Evolutionary conservation across 768 basidiomycete species (phyloP), one percentile per base, ranked within the genome.

Genomic region (Candolleomyces efflorescens): DNA sequence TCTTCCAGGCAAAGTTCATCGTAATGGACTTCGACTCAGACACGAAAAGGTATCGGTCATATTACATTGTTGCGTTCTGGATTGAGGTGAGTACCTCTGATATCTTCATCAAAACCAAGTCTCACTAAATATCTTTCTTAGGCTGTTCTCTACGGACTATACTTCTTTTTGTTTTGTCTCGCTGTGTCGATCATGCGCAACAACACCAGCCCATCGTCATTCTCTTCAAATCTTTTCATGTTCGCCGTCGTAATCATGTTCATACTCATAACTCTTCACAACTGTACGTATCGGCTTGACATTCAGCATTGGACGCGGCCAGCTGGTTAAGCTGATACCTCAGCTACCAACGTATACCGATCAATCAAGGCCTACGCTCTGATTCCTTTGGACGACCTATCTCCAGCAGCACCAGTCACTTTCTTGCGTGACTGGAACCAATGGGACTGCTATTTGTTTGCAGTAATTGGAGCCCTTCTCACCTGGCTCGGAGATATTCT

Each of bases 401-500:
- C 41, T 2, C 32, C 51, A 18, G 63, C 67, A 43, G 61, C 61
- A 5, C 63, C 66, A 10, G 39, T 60, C 3, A 49, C 41, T 12
- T 71, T 67, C 48, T 59, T 68, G 53, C 54, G 57, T 41, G 63
- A 69, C 51, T 57, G 62, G 15, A 44, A 54, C n/a, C 54, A 63
- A 37, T 70, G 68, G 69, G 68, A 67, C 24, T 63, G 57, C 36
- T 26, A 62, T 22, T 58, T 60, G 13, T 59, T 64, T 53, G 67
- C 65, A 44, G 50, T 66, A 7, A 43, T 67, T 5, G 18, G 67
- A 4, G 68, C 64, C 24, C 46, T 66, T 10, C 66, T 70, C 63
- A 69, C 65, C 7, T 69, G 68, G 68, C 27, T 70, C 12, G 71
- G 68, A 3, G 69, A 72, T 49, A 58, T 55, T 24, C 65, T 72